Evolutionary conservation across 2,329 filamentous ascomycete genomes (phyloP).

Genomic region (Colletotrichum abscissum): DNA sequence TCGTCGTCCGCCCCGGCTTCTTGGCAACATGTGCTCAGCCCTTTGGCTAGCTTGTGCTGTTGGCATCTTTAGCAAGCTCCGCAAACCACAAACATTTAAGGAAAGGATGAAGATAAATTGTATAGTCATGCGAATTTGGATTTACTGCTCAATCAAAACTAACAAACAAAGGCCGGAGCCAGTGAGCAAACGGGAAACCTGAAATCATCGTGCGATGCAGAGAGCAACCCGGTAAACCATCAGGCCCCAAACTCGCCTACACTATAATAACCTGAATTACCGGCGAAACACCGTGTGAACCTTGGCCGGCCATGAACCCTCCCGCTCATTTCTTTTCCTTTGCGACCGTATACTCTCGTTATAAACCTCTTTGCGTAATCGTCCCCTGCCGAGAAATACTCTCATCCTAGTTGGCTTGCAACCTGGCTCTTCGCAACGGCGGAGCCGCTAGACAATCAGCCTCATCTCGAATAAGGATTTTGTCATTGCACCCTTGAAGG

Average conservation of each 20-base stretch:
- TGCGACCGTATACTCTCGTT: conserved; percentile 17
- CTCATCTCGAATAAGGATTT: not conserved
- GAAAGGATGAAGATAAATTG: too few relatives aligned
- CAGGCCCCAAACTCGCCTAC: conserved; percentile 33
- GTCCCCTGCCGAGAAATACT: conserved; percentile 14
- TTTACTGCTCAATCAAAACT: conserved; percentile 31
- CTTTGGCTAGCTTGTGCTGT: not conserved
- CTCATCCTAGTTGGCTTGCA: conserved; percentile 25
- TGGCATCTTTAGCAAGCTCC: not conserved
- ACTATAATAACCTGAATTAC: conserved; percentile 33
- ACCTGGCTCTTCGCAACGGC: conserved; percentile 26
- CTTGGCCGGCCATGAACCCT: conserved; percentile 21
- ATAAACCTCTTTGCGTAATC: conserved; percentile 1
- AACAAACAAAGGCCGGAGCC: conserved; percentile 25
- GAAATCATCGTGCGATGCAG: conserved; percentile 33
- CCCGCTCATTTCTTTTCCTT: conserved; percentile 24
- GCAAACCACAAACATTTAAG: too few relatives aligned
- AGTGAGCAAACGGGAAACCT: conserved; percentile 27
- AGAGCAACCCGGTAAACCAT: conserved; percentile 23
- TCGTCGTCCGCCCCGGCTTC: not conserved
- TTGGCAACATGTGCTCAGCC: conserved; percentile 27
- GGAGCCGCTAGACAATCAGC: conserved; percentile 3
- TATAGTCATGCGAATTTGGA: conserved; percentile 24
- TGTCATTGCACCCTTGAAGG: not conserved
- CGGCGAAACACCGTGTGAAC: conserved; percentile 31